Evolutionary conservation across 73 alveolate species (phyloP).

Genomic region (Stentor roeselii): DNA sequence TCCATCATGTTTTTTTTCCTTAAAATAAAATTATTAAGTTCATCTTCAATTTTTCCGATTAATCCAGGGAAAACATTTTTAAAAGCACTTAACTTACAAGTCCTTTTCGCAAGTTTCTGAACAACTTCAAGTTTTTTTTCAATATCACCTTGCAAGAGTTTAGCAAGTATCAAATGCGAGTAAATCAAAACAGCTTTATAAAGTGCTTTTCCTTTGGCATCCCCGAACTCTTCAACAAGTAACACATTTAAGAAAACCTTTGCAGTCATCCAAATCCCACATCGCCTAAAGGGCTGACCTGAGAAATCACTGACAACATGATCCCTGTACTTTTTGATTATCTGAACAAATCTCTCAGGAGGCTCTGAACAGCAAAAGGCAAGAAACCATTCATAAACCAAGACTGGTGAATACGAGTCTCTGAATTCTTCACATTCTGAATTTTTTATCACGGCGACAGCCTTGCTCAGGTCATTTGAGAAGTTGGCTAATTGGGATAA

Average conservation of each 20-base stretch:
- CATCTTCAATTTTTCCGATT: background rate
- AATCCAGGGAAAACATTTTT: background rate
- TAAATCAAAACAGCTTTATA: no score
- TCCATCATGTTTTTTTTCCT: background rate
- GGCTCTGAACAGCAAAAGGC: no score
- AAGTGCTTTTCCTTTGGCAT: no score
- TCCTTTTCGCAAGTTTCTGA: background rate
- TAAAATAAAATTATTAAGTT: no score
- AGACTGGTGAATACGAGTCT: no score
- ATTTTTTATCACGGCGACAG: no score
- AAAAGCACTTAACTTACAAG: background rate
- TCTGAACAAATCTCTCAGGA: background rate
- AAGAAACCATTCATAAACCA: background rate
- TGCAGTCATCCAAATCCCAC: background rate
- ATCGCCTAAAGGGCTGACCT: background rate
- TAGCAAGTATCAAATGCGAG: no score
- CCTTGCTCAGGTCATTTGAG: no score
- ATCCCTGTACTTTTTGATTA: background rate
- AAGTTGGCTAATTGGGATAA: no score
- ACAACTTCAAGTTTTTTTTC: background rate
- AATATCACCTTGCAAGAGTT: no score
- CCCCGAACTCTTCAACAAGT: background rate
- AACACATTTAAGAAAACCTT: background rate
- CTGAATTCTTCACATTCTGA: no score
- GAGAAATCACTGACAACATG: background rate